Base-by-base conservation (phyloP, 2,329 filamentous ascomycete genomes). In the Drechslerella stenobrocha region DNA sequence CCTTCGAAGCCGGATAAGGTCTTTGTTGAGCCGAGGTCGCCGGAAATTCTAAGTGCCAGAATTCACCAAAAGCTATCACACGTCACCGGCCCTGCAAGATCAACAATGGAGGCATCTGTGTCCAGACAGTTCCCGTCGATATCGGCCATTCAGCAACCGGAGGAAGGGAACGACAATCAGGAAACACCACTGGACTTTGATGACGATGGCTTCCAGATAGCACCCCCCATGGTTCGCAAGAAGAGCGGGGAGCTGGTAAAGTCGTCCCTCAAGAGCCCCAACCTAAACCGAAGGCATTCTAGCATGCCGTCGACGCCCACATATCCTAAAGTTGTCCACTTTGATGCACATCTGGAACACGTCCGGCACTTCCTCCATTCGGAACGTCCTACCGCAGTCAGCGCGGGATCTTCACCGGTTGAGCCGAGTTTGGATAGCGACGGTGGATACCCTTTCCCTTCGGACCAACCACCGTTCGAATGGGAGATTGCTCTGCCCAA, bases 231-330 rank as follows among this genome's bases (percentile, higher is more conserved):
- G 85, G 86, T 98, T 8, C 86, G 93, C 73, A 98, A 98, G 80
- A 98, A 98, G 81, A 97, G 93, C 35, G 93, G 93, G 30, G 93
- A 98, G 78, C 82, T 98, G 32, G 93, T 98, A 61, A 87, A 93
- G 73, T 93, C 93, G 9, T 93, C 93, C 18, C 82, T 98, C 52
- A 86, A 93, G 51, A 81, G 89, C 9, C 88, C 88, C 11, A 76
- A 79, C n/a, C 63, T 67, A n/a, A 83, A 84, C 71, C 83, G 89
- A 71, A 84, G 93, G 61, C 92, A 92, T 0, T 95, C 89, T 2
- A 97, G 92, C 79, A 95, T 97, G 89, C 93, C 93, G 6, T 93
- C 93, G 56, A 98, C 93, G 0, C 93, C 93, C 0, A 93, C 92
- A 6, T 97, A 92, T 75, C 88, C 87, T 72, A 98, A 98, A 77